phyloP scores from a whole-genome alignment of 140 eudicot species.

The Anethum foeniculum region DNA sequence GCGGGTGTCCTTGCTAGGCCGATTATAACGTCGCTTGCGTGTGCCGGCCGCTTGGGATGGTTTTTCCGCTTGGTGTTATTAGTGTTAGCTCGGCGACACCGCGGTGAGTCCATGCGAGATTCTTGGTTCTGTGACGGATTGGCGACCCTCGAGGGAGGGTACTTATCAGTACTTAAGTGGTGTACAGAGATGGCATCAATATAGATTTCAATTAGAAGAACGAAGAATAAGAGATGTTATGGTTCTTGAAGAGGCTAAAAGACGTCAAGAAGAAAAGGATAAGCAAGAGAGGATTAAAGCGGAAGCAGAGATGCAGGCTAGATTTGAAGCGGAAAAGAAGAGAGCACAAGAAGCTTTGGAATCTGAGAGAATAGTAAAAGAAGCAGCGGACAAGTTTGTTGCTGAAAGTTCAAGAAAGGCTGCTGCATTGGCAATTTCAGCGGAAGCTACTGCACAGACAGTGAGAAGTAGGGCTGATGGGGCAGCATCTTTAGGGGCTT shows the following conservation, averaged over 20 bases:
- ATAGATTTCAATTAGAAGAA: constrained; percentile 80
- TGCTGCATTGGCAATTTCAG: constrained; percentile 28
- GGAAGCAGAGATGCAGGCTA: constrained; percentile 65
- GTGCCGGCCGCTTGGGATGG: no score
- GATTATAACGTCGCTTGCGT: no score
- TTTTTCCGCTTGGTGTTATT: no score
- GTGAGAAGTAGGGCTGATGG: constrained; percentile 26
- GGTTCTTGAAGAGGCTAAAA: constrained; percentile 79
- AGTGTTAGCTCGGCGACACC: no score
- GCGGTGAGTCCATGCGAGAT: no score
- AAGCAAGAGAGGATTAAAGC: constrained; percentile 60
- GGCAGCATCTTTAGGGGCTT: background rate
- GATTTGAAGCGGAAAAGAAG: constrained; percentile 55
- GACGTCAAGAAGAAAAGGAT: constrained; percentile 68
- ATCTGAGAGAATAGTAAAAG: constrained; percentile 74
- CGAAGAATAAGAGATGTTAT: constrained; percentile 86
- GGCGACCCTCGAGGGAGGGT: no score
- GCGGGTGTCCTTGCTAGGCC: no score
- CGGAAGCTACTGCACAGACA: constrained; percentile 22
- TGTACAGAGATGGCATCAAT: constrained; percentile 78
- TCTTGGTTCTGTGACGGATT: no score
- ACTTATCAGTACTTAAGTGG: constrained; percentile 51
- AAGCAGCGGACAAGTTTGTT: constrained; percentile 46
- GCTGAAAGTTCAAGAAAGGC: constrained; percentile 37
- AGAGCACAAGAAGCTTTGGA: constrained; percentile 54